A percentile compares a stretch with the other conserved stretches of the same genome.
Evolutionary conservation across 345 rosid genomes (phyloP).

Genomic region (Theobroma cacao): DNA sequence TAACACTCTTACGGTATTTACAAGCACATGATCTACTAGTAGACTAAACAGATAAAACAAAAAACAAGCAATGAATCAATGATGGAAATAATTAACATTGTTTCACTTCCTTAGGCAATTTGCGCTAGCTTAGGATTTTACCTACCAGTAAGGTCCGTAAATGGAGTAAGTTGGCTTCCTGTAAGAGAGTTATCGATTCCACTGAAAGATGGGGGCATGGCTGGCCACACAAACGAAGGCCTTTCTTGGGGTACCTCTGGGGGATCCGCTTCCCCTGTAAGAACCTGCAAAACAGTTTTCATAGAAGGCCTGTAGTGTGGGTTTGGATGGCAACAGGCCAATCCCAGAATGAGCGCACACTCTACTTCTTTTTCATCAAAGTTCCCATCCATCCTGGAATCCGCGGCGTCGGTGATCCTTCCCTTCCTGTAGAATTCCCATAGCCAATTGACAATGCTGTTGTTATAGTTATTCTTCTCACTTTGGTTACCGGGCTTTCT

Average conservation of each 20-base stretch:
- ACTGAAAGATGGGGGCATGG: conserved; percentile 54
- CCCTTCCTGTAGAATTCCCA: conserved; percentile 64
- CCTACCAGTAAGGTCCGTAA: conserved; percentile 44
- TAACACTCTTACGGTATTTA: not conserved
- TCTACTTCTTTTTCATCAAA: conserved; percentile 41
- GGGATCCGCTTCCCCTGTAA: conserved; percentile 49
- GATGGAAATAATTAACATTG: not conserved
- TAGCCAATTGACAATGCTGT: conserved; percentile 58
- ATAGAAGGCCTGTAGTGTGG: conserved; percentile 67
- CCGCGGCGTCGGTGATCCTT: conserved; percentile 48
- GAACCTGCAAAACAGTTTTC: conserved; percentile 62
- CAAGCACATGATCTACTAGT: not conserved
- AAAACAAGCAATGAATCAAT: not conserved
- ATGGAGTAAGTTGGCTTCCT: conserved; percentile 32
- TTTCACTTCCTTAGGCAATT: not conserved
- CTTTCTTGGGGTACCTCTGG: conserved; percentile 55
- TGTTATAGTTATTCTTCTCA: conserved; percentile 36
- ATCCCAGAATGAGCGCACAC: conserved; percentile 50
- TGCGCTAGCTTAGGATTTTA: not conserved
- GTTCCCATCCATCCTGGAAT: conserved; percentile 39
- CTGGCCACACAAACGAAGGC: conserved; percentile 77
- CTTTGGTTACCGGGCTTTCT: conserved; percentile 40
- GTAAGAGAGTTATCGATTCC: conserved; percentile 35
- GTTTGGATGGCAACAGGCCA: conserved; percentile 81
- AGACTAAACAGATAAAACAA: not conserved